Conservation (phyloP, 2,329 filamentous ascomycete genomes). For the Epicoccum sorghinum region DNA sequence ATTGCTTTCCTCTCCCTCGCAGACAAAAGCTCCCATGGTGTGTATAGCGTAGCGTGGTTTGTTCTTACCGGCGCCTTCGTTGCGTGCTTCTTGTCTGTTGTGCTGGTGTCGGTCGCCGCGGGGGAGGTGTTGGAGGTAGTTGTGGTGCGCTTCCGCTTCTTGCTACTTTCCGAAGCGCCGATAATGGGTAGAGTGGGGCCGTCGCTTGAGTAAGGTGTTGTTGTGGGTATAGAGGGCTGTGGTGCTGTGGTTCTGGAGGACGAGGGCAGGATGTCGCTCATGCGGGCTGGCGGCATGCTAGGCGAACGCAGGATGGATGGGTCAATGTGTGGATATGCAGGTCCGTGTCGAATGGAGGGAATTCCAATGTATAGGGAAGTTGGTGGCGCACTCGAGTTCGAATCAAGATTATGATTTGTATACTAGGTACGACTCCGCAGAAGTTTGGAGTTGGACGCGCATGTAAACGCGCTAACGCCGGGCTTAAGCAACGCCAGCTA, state of each 20-base stretch:
- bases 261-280: conserved; percentile 30
- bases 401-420: too few relatives aligned
- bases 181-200: conserved; percentile 29
- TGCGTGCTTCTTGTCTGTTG: too few relatives aligned
- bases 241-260: conserved; percentile 12
- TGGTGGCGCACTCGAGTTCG: too few relatives aligned
- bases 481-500: conserved; percentile 8
- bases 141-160: conserved; percentile 15
- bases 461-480: conserved; percentile 1
- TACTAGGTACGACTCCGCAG: not conserved
- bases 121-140: not conserved
- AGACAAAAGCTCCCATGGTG: conserved; percentile 28
- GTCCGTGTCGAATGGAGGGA: too few relatives aligned
- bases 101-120: too few relatives aligned
- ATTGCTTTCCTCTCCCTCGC: not conserved
- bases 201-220: conserved; percentile 26
- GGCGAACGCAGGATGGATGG: too few relatives aligned
- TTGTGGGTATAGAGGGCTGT: too few relatives aligned
- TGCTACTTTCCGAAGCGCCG: not conserved
- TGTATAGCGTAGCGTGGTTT: conserved; percentile 23
- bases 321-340: too few relatives aligned
- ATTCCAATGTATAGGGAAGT: too few relatives aligned
- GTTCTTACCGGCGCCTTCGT: not conserved
- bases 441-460: not conserved
- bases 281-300: conserved; percentile 27